These are phyloP conservation scores for Blastocystis hominis DNA, from an alignment of 352 stramenopile genomes.

Conservation along the genomic window DNA sequence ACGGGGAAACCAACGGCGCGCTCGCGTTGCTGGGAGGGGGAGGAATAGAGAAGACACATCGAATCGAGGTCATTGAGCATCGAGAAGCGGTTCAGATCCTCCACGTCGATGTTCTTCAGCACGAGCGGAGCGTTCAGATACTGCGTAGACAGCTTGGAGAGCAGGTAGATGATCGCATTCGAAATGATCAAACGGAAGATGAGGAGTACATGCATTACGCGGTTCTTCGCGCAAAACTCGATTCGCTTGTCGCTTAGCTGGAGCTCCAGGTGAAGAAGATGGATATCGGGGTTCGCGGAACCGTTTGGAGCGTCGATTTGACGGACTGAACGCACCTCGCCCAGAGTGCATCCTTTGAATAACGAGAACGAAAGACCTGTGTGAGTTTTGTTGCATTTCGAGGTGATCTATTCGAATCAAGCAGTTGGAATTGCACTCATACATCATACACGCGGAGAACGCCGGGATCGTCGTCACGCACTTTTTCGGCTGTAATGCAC, in stretches of 20 bases:
- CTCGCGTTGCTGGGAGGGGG: not conserved
- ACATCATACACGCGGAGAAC: constrained; percentile 36
- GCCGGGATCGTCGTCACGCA: not conserved
- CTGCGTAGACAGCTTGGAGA: not conserved
- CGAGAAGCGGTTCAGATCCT: not conserved
- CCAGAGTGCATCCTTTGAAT: not conserved
- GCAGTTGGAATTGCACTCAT: not conserved
- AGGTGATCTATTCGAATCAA: not conserved
- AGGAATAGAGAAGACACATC: not conserved
- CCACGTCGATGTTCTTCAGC: constrained; percentile 27
- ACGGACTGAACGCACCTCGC: not conserved
- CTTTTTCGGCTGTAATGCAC: not conserved
- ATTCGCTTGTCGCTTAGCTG: constrained; percentile 19
- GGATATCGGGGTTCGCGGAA: not conserved
- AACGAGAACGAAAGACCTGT: not conserved
- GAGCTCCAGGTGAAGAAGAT: not conserved
- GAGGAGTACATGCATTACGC: not conserved
- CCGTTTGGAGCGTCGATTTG: not conserved
- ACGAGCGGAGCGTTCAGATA: constrained; percentile 13
- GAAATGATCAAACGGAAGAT: not conserved
- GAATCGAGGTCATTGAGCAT: not conserved
- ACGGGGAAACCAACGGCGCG: not conserved
- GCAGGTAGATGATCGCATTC: constrained; percentile 10
- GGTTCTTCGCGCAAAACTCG: constrained; percentile 21
- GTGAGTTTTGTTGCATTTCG: constrained; percentile 21